Conservation (phyloP, 306 rosid genomes). For the Quercus variabilis region DNA sequence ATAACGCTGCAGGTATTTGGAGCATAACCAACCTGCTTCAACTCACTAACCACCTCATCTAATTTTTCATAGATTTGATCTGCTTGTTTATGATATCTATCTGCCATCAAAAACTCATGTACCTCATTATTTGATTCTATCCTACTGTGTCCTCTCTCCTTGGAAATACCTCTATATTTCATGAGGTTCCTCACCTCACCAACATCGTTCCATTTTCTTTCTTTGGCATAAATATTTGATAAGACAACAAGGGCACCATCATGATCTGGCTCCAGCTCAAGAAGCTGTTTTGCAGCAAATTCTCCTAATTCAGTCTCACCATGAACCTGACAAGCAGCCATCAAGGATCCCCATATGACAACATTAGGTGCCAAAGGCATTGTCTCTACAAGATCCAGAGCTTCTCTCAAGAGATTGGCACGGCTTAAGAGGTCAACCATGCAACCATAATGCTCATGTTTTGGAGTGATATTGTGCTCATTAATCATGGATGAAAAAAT, state of each 20-base stretch:
- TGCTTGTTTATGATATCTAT: constrained; percentile 62
- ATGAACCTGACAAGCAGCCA: constrained; percentile 76
- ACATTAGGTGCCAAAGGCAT: constrained; percentile 81
- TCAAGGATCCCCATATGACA: constrained; percentile 85
- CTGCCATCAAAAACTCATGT: constrained; percentile 74
- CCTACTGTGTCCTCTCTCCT: constrained; percentile 76
- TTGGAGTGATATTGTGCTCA: constrained; percentile 61
- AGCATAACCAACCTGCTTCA: constrained; percentile 61
- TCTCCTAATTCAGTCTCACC: constrained; percentile 75
- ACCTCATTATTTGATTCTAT: constrained; percentile 61
- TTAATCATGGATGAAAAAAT: constrained; percentile 60
- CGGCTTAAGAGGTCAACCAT: constrained; percentile 87
- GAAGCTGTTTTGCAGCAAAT: constrained; percentile 70
- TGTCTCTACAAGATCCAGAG: constrained; percentile 67
- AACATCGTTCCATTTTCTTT: constrained; percentile 77
- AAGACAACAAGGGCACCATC: constrained; percentile 78
- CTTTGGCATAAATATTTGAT: constrained; percentile 78
- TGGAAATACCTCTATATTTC: constrained; percentile 55
- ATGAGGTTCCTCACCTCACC: constrained; percentile 57
- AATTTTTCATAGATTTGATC: constrained; percentile 66
- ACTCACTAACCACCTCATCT: constrained; percentile 54
- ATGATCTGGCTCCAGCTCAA: constrained; percentile 66
- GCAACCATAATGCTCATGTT: constrained; percentile 86
- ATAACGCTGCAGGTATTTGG: constrained; percentile 50
- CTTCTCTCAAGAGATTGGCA: constrained; percentile 70